A percentile compares a stretch with the other conserved stretches of the same genome.
Evolutionary conservation across 2,329 filamentous ascomycete genomes (phyloP).

Genomic region (Hypoxylon rubiginosum): DNA sequence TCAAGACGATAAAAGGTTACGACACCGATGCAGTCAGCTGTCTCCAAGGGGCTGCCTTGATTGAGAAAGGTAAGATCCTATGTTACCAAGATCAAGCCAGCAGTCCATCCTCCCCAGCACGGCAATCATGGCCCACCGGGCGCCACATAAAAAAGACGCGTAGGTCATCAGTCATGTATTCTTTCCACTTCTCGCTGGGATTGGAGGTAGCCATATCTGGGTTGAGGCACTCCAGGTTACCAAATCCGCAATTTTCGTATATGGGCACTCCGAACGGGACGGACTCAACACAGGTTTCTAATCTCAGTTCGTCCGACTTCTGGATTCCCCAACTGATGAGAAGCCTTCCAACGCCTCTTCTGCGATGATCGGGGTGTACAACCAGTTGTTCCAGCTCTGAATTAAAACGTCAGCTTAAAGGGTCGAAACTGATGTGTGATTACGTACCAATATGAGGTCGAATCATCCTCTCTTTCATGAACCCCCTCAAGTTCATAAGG

Average conservation of each 20-base stretch:
- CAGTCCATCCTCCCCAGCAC: conserved; percentile 6
- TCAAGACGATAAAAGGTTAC: no score
- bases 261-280: conserved; percentile 27
- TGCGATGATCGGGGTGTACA: conserved; percentile 25
- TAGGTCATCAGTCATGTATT: conserved; percentile 24
- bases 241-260: conserved; percentile 32
- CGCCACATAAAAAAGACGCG: conserved; percentile 32
- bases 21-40: no score
- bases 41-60: no score
- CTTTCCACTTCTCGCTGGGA: conserved; percentile 23
- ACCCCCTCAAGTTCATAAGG: conserved; percentile 23
- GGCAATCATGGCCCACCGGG: conserved; percentile 28
- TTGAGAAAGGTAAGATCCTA: no score
- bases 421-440: neutral
- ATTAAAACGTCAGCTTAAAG: neutral
- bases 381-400: conserved; percentile 34
- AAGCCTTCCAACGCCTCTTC: conserved; percentile 19
- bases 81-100: neutral
- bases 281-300: conserved; percentile 28
- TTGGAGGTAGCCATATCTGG: conserved; percentile 16
- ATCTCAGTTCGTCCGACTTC: conserved; percentile 29
- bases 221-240: conserved; percentile 19
- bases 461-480: conserved; percentile 37
- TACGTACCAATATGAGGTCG: conserved; percentile 32
- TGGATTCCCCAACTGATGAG: conserved; percentile 24